Conservation (phyloP, 2,329 filamentous ascomycete species). For the Xylaria sp. region DNA sequence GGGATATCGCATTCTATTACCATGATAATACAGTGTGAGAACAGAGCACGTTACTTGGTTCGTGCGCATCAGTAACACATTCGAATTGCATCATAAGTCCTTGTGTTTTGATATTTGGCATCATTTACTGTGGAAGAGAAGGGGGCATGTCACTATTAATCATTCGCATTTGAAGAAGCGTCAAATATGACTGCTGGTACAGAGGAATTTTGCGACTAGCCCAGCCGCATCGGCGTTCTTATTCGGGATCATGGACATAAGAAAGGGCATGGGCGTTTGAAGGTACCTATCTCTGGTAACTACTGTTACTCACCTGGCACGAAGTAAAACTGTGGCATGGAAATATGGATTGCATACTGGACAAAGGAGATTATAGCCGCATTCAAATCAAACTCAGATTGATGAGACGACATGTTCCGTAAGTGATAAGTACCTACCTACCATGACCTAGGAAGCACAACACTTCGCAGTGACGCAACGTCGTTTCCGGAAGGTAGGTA, state of each 20-base stretch:
- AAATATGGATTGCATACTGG: background rate
- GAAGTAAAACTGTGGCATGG: slow-evolving; percentile 3
- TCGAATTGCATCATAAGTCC: slow-evolving; percentile 13
- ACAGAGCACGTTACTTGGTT: slow-evolving; percentile 25
- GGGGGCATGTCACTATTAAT: slow-evolving; percentile 1
- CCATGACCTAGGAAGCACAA: slow-evolving; percentile 12
- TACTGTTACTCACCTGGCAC: background rate
- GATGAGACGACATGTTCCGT: background rate
- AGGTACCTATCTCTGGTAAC: slow-evolving; percentile 9
- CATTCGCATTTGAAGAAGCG: slow-evolving; percentile 15
- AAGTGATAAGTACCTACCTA: slow-evolving; percentile 25
- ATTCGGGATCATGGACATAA: slow-evolving; percentile 1
- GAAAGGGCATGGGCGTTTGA: slow-evolving; percentile 12
- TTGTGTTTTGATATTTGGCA: slow-evolving; percentile 34
- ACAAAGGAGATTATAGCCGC: background rate
- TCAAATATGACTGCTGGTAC: slow-evolving; percentile 1
- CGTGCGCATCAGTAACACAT: slow-evolving; percentile 11
- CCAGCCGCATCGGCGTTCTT: background rate
- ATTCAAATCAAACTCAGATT: slow-evolving; percentile 4
- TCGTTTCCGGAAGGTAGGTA: background rate
- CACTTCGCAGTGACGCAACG: background rate
- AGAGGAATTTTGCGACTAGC: slow-evolving; percentile 7
- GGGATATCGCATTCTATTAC: slow-evolving; percentile 93
- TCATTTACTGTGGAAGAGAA: slow-evolving; percentile 24
- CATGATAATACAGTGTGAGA: slow-evolving; percentile 83